These are phyloP conservation scores for Teratosphaeria nubilosa DNA, from an alignment of 2,329 filamentous ascomycete species.

Conservation along the genomic window DNA sequence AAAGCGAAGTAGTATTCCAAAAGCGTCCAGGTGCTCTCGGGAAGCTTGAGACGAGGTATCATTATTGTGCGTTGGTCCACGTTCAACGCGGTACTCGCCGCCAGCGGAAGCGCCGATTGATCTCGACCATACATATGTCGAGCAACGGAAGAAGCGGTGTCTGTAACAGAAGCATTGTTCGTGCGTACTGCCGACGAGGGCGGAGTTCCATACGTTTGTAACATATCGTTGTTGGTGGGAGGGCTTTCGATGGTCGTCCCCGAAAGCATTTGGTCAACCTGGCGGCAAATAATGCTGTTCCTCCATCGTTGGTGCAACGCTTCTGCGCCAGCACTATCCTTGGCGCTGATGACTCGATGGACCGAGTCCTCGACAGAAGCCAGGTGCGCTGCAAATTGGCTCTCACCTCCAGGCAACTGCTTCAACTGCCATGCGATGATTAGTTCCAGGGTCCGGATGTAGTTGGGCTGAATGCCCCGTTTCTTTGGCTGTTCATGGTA, in stretches of 20 bases:
- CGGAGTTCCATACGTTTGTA: neutral
- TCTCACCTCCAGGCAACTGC: conserved; percentile 50
- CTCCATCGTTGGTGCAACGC: conserved; percentile 53
- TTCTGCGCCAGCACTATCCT: conserved; percentile 44
- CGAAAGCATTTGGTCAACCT: conserved; percentile 54
- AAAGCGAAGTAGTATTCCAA: conserved; percentile 67
- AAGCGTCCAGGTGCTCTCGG: conserved; percentile 47
- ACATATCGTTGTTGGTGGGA: neutral
- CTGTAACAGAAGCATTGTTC: neutral
- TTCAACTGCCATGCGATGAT: conserved; percentile 58
- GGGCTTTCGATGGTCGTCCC: conserved; percentile 21
- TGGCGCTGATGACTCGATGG: conserved; percentile 42
- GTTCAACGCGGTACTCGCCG: neutral
- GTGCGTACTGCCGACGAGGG: neutral
- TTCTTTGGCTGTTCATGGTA: conserved; percentile 68
- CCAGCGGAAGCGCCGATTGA: neutral
- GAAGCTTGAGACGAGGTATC: conserved; percentile 29
- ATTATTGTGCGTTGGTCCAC: neutral
- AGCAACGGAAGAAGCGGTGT: neutral
- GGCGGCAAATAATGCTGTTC: conserved; percentile 49
- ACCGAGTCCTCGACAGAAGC: conserved; percentile 32
- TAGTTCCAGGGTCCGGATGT: conserved; percentile 63
- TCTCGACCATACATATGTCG: neutral
- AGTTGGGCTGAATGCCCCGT: conserved; percentile 68
- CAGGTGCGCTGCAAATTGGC: conserved; percentile 46